A percentile compares a stretch with the other conserved stretches of the same genome.
These are phyloP conservation scores for Codiaeum variegatum DNA, from an alignment of 441 rosid species.

Conservation along the genomic window DNA sequence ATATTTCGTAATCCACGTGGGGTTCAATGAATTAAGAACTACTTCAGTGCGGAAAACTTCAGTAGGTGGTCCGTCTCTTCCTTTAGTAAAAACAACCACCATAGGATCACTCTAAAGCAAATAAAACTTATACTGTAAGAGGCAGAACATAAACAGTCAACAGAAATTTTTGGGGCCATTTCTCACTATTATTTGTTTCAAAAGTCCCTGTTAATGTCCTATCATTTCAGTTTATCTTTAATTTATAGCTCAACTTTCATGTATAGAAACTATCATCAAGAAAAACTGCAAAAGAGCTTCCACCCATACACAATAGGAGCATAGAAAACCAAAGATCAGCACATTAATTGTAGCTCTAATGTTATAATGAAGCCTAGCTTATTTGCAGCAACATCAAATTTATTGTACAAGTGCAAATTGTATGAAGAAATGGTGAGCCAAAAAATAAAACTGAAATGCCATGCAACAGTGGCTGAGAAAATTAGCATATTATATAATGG, in stretches of 20 bases:
- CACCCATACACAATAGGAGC: not conserved
- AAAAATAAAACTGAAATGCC: not conserved
- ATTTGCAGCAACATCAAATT: not conserved
- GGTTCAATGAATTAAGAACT: slow-evolving; percentile 72
- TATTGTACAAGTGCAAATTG: not conserved
- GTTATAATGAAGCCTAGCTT: not conserved
- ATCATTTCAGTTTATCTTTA: not conserved
- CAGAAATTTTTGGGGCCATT: not conserved
- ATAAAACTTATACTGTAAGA: slow-evolving; percentile 20
- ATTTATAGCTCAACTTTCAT: not conserved
- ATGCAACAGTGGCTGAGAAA: not conserved
- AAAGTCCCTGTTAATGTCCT: not conserved
- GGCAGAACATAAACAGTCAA: not conserved
- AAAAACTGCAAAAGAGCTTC: not conserved
- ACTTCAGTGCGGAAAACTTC: slow-evolving; percentile 83
- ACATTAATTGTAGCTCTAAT: too few species aligned
- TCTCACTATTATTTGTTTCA: not conserved
- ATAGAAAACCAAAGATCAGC: not conserved
- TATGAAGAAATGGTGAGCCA: not conserved
- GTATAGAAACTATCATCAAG: not conserved
- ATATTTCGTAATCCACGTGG: slow-evolving; percentile 67
- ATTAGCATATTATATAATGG: not conserved
- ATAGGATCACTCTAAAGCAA: slow-evolving; percentile 88
- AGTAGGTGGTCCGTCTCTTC: slow-evolving; percentile 56
- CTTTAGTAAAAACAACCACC: slow-evolving; percentile 65